Evolutionary conservation across 2,329 filamentous ascomycete genomes (phyloP), one percentile per base, ranked within the genome.

Genomic region (Nemania abortiva): DNA sequence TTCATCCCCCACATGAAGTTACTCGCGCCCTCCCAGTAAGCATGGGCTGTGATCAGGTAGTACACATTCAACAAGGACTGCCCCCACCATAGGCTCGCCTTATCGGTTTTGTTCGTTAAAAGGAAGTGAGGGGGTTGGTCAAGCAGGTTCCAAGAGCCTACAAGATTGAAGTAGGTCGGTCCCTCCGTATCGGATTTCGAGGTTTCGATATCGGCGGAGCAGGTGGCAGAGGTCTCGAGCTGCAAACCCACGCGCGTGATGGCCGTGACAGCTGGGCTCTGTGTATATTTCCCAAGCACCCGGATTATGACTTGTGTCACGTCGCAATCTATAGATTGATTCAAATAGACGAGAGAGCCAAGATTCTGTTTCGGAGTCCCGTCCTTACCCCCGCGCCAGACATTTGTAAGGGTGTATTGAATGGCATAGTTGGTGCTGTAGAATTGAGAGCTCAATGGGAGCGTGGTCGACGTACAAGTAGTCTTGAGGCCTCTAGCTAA

Each of bases 61-160:
- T 72, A 72, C 18, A 69, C 15, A 1, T 4, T 11, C 18, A 72
- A 7, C 34, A 72, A 11, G 18, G 70, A 72, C 31, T 69, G 18
- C 0, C 65, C 70, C 70, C 70, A 72, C 31, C 42, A 71, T 52
- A 72, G 24, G 49, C 70, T 72, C 15, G 63, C 5, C 42, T 49
- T 55, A 6, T 31, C 27, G 9, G 60, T 69, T 20, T 6, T 24
- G 63, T 72, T 69, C 7, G 45, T 64, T 2, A 56, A 34, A 18
- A 69, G 63, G 20, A 72, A 72, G n/a, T 20, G 34, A 6, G 68
- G 60, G 22, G 20, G 20, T 3, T 45, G 29, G 22, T 72, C 68
- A 13, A 70, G 27, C 20, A 68, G n/a, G 18, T 72, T 60, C 20
- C 70, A 72, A 15, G 65, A 7, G 13, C 62, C 59, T 22, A 24